phyloP scores from a whole-genome alignment of 495 filamentous ascomycete genomes.

The Penicillium coprophilum region DNA sequence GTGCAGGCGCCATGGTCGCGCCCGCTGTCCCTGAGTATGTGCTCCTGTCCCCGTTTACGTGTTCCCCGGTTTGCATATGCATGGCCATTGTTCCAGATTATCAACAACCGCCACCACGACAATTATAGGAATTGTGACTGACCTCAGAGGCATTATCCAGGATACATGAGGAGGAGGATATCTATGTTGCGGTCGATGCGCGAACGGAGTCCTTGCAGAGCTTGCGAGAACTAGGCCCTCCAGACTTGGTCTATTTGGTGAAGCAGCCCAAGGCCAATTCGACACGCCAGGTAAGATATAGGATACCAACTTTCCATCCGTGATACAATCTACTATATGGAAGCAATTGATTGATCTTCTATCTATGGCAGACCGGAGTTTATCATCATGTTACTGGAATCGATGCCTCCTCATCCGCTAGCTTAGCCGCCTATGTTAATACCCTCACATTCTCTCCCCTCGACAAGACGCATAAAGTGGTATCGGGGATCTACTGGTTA shows the following conservation, averaged over 20 bases:
- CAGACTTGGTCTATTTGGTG: conserved; percentile 90
- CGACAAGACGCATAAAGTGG: conserved; percentile 85
- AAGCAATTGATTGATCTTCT: conserved; percentile 12
- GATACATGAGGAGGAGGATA: conserved; percentile 81
- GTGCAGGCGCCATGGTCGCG: conserved; percentile 68
- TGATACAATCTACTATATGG: neutral
- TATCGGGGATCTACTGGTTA: conserved; percentile 92
- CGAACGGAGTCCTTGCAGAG: conserved; percentile 81
- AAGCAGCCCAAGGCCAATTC: conserved; percentile 70
- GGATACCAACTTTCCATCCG: neutral
- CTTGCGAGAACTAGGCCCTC: conserved; percentile 89
- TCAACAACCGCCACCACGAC: conserved; percentile 13
- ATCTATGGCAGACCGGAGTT: conserved; percentile 65
- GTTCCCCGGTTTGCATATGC: conserved; percentile 34
- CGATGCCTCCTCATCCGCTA: conserved; percentile 95
- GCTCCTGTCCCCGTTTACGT: conserved; percentile 35
- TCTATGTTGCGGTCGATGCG: conserved; percentile 83
- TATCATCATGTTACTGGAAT: conserved; percentile 99
- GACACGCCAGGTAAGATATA: conserved; percentile 47
- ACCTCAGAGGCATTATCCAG: conserved; percentile 45
- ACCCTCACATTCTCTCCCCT: conserved; percentile 87
- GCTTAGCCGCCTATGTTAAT: conserved; percentile 96
- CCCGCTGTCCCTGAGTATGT: conserved; percentile 88
- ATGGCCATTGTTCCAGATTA: conserved; percentile 21
- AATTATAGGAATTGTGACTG: conserved; percentile 17